Conservation (phyloP, 2,329 filamentous ascomycete genomes). For the Cercospora berteroae region DNA sequence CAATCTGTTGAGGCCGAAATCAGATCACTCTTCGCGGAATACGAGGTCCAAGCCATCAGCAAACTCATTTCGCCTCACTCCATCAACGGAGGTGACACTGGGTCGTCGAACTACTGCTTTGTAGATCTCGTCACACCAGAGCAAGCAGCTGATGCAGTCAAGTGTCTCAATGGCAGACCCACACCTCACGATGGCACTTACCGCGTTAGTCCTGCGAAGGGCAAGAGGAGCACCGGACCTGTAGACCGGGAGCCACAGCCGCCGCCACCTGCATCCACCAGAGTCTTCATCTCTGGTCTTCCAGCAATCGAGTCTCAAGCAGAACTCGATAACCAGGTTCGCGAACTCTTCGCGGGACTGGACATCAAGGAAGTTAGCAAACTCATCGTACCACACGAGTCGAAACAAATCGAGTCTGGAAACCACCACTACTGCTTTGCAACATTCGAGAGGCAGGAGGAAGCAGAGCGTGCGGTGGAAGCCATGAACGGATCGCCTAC, state of each 20-base stretch:
- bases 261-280: background rate
- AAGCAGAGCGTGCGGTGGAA: constrained; percentile 28
- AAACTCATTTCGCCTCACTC: constrained; percentile 41
- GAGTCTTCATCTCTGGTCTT: constrained; percentile 47
- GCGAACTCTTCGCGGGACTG: constrained; percentile 46
- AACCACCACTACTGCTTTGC: constrained; percentile 36
- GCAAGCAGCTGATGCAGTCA: constrained; percentile 29
- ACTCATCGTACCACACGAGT: constrained; percentile 34
- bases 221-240: constrained; percentile 11
- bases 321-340: constrained; percentile 44
- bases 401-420: constrained; percentile 10
- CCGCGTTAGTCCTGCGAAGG: constrained; percentile 23
- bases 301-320: constrained; percentile 46
- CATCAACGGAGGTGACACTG: background rate
- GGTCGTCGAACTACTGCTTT: constrained; percentile 33
- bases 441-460: constrained; percentile 29
- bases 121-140: constrained; percentile 32
- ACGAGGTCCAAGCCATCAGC: constrained; percentile 48
- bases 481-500: constrained; percentile 29
- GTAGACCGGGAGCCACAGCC: background rate
- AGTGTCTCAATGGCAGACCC: constrained; percentile 28
- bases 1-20: constrained; percentile 44
- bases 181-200: constrained; percentile 24
- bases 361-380: constrained; percentile 51
- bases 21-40: constrained; percentile 45